Evolutionary conservation across 345 rosid genomes (phyloP), one percentile per base, ranked within the genome.

Genomic region (Cardamine chenopodiifolia): DNA sequence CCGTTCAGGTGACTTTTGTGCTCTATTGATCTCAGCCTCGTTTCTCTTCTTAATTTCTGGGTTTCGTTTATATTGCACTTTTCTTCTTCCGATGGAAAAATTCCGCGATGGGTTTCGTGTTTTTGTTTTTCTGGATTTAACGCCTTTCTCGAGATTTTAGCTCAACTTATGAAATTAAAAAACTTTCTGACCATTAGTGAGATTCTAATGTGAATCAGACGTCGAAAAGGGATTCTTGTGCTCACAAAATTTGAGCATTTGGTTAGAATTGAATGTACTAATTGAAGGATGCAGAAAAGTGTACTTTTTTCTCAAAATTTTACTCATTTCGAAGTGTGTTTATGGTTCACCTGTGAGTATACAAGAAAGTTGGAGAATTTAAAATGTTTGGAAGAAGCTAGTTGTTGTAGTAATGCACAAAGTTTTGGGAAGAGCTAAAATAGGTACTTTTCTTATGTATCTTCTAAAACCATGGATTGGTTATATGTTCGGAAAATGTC

Each of bases 1-100:
- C 42, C 64, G 31, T 44, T 17, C 66, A 59, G 78, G 78, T 74
- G 78, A 66, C 37, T 50, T 61, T 54, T 73, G 28, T 31, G 17
- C 40, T 48, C 40, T 29, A 35, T 28, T 74, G 61, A 48, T 74
- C 66, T 32, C 44, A 58, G 28, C 39, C 12, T 49, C n/a, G 40
- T 14, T 13, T 6, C 22, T 37, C 19, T 9, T 47, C 48, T 44
- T 59, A 31, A 32, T 71, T 71, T 50, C 15, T 72, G 68, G 40
- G 68, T 25, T 71, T 71, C 37, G 45, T 14, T 19, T 40, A 5
- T 55, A 11, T 23, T 25, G 15, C 29, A 7, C 11, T 58, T 57
- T 58, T 8, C 29, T 26, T 26, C 7, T 18, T 42, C 17, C 54
- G 40, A 54, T 55, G 29, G 28, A 45, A 3, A 3, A 45, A 50